phyloP scores from a whole-genome alignment of 1,139 yeast genomes.

The Chernovozyma sophiae-reginae region DNA sequence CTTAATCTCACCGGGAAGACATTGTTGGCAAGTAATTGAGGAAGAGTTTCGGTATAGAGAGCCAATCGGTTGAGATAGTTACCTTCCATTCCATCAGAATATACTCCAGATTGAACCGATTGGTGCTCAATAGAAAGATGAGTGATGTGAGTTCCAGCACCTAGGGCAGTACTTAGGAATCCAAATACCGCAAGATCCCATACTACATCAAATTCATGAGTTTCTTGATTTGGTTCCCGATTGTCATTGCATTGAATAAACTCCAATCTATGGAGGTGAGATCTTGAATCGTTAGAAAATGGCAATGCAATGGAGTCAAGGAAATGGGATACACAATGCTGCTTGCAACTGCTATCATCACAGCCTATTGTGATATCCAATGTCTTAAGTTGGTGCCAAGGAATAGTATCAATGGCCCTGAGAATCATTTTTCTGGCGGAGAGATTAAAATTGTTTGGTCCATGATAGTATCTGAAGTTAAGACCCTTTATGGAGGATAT shows the following conservation, averaged over 20 bases:
- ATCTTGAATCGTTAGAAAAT: background rate
- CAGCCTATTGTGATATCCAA: conserved; percentile 44
- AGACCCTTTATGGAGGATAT: background rate
- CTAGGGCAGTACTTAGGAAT: conserved; percentile 40
- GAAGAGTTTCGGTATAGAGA: conserved; percentile 46
- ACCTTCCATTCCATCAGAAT: conserved; percentile 64
- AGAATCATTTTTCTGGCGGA: background rate
- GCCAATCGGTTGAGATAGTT: conserved; percentile 57
- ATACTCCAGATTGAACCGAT: conserved; percentile 21
- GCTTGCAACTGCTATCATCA: conserved; percentile 35
- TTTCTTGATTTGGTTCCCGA: background rate
- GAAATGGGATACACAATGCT: conserved; percentile 40
- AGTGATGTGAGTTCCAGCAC: conserved; percentile 22
- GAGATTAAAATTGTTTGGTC: background rate
- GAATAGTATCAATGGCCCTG: background rate
- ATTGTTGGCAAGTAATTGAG: conserved; percentile 29
- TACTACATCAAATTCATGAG: conserved; percentile 14
- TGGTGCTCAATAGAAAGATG: conserved; percentile 46
- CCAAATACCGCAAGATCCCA: conserved; percentile 17
- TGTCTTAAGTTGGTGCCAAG: conserved; percentile 3
- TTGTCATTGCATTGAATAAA: conserved; percentile 2
- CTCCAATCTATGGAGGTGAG: background rate
- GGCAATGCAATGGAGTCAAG: conserved; percentile 12
- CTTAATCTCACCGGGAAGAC: conserved; percentile 32
- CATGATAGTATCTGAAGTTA: background rate